phyloP scores from a whole-genome alignment of 2,329 filamentous ascomycete genomes.

The Beauveria pseudobassiana region DNA sequence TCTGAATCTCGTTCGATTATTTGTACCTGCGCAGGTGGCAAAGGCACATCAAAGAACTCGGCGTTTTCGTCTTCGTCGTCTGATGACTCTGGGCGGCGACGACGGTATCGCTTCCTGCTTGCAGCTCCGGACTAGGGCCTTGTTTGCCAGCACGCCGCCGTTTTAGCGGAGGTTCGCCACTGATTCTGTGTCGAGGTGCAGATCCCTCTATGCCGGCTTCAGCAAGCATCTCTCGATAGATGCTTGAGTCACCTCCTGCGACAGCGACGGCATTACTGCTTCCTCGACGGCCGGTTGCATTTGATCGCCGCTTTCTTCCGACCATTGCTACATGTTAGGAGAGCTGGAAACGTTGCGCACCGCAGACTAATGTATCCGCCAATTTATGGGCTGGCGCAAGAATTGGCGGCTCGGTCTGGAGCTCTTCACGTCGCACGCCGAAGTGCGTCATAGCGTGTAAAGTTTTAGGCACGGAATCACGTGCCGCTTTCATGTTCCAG shows the following conservation, averaged over 20 bases:
- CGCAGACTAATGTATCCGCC: slow-evolving; percentile 4
- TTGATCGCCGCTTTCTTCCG: slow-evolving; percentile 22
- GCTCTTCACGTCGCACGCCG: slow-evolving; percentile 12
- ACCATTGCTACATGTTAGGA: slow-evolving; percentile 21
- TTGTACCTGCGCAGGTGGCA: slow-evolving; percentile 42
- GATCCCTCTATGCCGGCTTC: slow-evolving; percentile 36
- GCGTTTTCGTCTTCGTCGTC: slow-evolving; percentile 32
- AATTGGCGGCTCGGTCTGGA: not conserved
- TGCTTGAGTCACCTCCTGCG: slow-evolving; percentile 24
- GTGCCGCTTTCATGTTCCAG: not conserved
- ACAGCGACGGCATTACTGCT: slow-evolving; percentile 1
- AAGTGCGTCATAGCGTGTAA: slow-evolving; percentile 20
- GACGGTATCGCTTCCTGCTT: not conserved
- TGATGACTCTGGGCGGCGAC: slow-evolving; percentile 9
- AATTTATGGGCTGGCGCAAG: not conserved
- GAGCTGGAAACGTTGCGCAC: not conserved
- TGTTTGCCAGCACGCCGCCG: slow-evolving; percentile 23
- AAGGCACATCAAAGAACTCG: slow-evolving; percentile 43
- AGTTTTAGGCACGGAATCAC: slow-evolving; percentile 14
- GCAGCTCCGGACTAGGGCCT: not conserved
- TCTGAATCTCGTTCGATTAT: slow-evolving; percentile 44
- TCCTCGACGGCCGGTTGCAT: slow-evolving; percentile 14
- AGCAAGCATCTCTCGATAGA: slow-evolving; percentile 42
- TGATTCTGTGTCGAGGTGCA: slow-evolving; percentile 15
- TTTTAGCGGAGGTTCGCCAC: slow-evolving; percentile 34